Percentiles rank a stretch among this genome's conserved stretches.
Evolutionary conservation across 495 filamentous ascomycete genomes (phyloP).

Genomic region (Penicillium ochrochloron): DNA sequence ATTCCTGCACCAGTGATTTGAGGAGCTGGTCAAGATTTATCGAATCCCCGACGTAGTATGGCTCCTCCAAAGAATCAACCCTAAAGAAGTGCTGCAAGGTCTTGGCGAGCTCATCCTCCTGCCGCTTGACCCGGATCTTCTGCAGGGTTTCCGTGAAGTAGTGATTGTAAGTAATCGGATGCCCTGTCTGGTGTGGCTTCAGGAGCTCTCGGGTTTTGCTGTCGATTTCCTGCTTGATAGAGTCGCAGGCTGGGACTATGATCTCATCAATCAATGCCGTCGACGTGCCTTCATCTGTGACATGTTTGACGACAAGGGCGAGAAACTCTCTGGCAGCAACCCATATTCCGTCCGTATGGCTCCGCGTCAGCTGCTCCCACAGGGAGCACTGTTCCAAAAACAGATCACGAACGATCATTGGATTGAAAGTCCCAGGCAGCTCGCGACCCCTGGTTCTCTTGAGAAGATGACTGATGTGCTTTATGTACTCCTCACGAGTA

Average conservation of each 20-base stretch:
- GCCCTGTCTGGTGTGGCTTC: neutral
- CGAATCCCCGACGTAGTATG: neutral
- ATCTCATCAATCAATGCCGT: neutral
- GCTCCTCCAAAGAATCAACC: neutral
- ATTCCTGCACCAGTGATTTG: neutral
- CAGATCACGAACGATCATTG: neutral
- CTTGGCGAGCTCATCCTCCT: neutral
- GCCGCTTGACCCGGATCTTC: neutral
- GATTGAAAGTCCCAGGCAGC: neutral
- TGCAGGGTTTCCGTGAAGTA: conserved; percentile 2
- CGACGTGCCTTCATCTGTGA: neutral
- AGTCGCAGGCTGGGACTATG: neutral
- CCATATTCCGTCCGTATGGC: neutral
- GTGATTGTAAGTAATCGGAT: conserved; percentile 4
- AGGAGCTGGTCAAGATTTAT: neutral
- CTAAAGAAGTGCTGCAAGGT: neutral
- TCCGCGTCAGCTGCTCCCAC: neutral
- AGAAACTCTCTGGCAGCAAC: too few relatives aligned
- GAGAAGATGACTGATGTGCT: neutral
- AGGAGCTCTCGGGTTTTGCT: neutral
- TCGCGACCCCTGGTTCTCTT: neutral
- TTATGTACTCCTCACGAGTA: neutral
- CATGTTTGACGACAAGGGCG: neutral
- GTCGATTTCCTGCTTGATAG: neutral
- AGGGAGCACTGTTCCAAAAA: neutral